Base-by-base conservation (phyloP, 1,284 basidiomycete species). In the Rhodofomes roseus region DNA sequence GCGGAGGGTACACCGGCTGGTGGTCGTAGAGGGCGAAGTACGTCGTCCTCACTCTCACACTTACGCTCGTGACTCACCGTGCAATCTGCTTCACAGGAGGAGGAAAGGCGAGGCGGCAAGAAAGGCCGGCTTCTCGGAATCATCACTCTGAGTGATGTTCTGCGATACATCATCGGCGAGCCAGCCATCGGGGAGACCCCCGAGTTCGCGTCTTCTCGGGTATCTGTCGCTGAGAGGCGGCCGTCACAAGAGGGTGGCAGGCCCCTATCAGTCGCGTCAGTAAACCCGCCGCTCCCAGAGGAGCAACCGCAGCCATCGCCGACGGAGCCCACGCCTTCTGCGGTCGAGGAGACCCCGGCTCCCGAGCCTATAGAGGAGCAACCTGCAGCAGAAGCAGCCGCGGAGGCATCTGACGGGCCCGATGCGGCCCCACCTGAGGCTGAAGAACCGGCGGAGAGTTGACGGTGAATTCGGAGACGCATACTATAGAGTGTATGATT, bases 1-100 rank as follows among this genome's bases (percentile, higher is more conserved):
- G 70, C 86, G 95, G 36, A 81, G 97, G 25, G 94, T 98, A 6
- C 97, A 99, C 73, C 87, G 97, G 52, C 76, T 98, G 29, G 94
- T 96, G 1, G 94, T 97, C 2, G 93, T 96, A 8, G 91, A 94
- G 76, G 90, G 89, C 63, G 91, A 93, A 70, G 90, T 88, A 64
- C 62, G 81, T 68, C 23, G 58, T 29, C 22, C 25, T 50, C 46
- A 4, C 18, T 57, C 60, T 54, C 27, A 62, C 31, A 8, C 36
- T 31, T 36, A 50, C n/a, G 18, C 27, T 39, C 20, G 27, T 48
- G 46, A 22, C 6, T 20, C 9, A 48, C 46, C 12, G 12, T 18
- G 14, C 16, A 3, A 39, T 39, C 22, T 29, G 27, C 46, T 18
- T 56, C 31, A 14, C 63, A 91, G 89, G 89, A 90, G 69, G 89